phyloP scores from a whole-genome alignment of 1,284 basidiomycete genomes.

The Baeospora myosura region DNA sequence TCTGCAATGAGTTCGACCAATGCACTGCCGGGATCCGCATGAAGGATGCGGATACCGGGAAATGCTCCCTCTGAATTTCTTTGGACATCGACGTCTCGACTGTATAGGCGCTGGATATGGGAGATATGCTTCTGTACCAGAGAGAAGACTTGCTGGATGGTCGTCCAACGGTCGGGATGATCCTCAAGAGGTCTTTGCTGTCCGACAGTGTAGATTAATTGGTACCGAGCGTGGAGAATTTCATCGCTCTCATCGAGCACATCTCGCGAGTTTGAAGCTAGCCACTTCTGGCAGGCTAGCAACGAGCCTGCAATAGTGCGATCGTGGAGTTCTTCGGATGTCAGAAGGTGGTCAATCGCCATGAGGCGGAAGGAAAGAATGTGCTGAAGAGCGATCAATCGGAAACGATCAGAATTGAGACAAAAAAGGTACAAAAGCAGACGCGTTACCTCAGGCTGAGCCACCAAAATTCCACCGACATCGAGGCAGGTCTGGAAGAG shows the following conservation, averaged over 20 bases:
- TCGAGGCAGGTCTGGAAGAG: slow-evolving; percentile 32
- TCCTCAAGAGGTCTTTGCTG: slow-evolving; percentile 31
- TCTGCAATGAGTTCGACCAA: slow-evolving; percentile 19
- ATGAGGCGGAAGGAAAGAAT: slow-evolving; percentile 43
- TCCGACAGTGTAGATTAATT: slow-evolving; percentile 24
- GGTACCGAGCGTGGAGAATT: slow-evolving; percentile 10
- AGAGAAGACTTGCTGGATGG: slow-evolving; percentile 32
- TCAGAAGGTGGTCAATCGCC: slow-evolving; percentile 25
- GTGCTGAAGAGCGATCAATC: too few relatives aligned
- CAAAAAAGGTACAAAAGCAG: too few relatives aligned
- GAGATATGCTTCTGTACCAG: slow-evolving; percentile 15
- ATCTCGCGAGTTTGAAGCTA: slow-evolving; percentile 7
- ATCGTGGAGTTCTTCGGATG: background rate
- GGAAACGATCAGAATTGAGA: too few relatives aligned
- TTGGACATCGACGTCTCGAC: slow-evolving; percentile 17
- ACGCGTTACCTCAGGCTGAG: slow-evolving; percentile 48
- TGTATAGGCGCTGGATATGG: slow-evolving; percentile 10
- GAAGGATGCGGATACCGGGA: background rate
- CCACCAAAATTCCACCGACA: slow-evolving; percentile 34
- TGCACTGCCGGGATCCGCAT: background rate
- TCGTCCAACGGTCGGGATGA: slow-evolving; percentile 40
- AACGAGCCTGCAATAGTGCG: background rate
- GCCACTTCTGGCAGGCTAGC: slow-evolving; percentile 5
- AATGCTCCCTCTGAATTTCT: slow-evolving; percentile 13
- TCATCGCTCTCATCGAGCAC: slow-evolving; percentile 14